phyloP scores from a whole-genome alignment of 306 rosid genomes.

The Biancaea sappan region DNA sequence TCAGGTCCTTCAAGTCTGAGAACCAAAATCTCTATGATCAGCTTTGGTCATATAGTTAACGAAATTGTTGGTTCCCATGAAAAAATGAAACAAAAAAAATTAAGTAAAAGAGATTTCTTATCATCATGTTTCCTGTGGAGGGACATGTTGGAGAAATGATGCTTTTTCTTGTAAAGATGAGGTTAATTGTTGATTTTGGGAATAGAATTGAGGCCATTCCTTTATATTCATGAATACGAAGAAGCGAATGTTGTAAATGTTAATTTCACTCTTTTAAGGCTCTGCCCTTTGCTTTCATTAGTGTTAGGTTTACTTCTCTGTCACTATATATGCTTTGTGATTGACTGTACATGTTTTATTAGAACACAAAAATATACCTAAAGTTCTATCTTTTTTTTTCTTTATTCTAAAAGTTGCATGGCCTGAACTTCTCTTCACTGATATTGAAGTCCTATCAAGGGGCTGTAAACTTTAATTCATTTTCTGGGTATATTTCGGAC shows the following conservation, averaged over 20 bases:
- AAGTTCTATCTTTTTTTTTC: conserved; percentile 25
- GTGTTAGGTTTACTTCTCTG: conserved; percentile 40
- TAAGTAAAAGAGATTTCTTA: conserved; percentile 16
- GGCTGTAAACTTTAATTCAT: too few relatives aligned
- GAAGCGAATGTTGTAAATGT: conserved; percentile 70
- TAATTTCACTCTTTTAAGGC: conserved; percentile 44
- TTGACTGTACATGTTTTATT: conserved; percentile 59
- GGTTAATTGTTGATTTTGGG: conserved; percentile 51
- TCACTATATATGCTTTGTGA: conserved; percentile 54
- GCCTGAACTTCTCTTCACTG: neutral
- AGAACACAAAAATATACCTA: conserved; percentile 32
- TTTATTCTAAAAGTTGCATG: too few relatives aligned
- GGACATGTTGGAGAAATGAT: conserved; percentile 22
- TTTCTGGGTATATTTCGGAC: too few relatives aligned
- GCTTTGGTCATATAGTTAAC: conserved; percentile 39
- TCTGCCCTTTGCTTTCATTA: conserved; percentile 40
- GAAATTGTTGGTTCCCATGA: conserved; percentile 27
- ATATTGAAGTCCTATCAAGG: conserved; percentile 1
- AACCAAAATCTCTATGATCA: conserved; percentile 8
- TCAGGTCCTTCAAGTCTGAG: conserved; percentile 95
- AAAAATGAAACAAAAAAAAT: too few relatives aligned
- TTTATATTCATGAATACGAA: conserved; percentile 55
- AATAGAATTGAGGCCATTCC: conserved; percentile 59
- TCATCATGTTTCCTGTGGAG: conserved; percentile 34
- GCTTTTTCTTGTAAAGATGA: conserved; percentile 45